phyloP scores from a whole-genome alignment of 495 filamentous ascomycete genomes.

The Endocarpon pusillum region DNA sequence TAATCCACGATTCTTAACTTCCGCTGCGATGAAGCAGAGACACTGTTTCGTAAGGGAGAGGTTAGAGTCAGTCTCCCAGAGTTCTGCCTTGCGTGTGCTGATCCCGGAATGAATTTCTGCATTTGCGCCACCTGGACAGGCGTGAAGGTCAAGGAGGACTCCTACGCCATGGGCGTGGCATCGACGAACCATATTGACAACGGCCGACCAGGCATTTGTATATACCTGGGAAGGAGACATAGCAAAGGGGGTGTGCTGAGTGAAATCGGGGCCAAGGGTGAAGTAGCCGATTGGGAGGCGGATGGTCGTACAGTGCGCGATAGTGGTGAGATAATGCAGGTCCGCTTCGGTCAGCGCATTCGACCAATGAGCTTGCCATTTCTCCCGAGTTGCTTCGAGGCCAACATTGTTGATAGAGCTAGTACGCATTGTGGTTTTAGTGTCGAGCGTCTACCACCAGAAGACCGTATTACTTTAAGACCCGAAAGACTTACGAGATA shows the following conservation, averaged over 20 bases:
- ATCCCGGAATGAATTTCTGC: conserved; percentile 30
- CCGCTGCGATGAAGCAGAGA: conserved; percentile 24
- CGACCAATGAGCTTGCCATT: conserved; percentile 34
- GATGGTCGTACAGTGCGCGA: conserved; percentile 29
- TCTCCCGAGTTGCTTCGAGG: conserved; percentile 22
- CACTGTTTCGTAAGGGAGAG: conserved; percentile 21
- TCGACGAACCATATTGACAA: conserved; percentile 21
- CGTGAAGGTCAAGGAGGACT: conserved; percentile 38
- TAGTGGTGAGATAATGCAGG: conserved; percentile 26
- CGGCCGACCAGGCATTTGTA: conserved; percentile 26
- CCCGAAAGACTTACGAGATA: conserved; percentile 12
- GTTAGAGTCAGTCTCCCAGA: conserved; percentile 23
- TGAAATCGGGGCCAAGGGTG: conserved; percentile 29
- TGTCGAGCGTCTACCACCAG: background rate
- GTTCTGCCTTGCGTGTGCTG: conserved; percentile 19
- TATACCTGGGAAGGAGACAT: conserved; percentile 24
- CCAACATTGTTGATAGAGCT: conserved; percentile 22
- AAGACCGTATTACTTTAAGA: background rate
- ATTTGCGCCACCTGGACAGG: conserved; percentile 36
- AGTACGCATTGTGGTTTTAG: background rate
- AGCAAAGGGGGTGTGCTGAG: conserved; percentile 30
- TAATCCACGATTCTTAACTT: conserved; percentile 19
- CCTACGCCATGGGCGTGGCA: conserved; percentile 28
- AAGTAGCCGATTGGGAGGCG: conserved; percentile 39
- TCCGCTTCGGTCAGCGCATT: conserved; percentile 27